Base-by-base conservation (phyloP, 306 rosid genomes). In the Corylus heterophylla region DNA sequence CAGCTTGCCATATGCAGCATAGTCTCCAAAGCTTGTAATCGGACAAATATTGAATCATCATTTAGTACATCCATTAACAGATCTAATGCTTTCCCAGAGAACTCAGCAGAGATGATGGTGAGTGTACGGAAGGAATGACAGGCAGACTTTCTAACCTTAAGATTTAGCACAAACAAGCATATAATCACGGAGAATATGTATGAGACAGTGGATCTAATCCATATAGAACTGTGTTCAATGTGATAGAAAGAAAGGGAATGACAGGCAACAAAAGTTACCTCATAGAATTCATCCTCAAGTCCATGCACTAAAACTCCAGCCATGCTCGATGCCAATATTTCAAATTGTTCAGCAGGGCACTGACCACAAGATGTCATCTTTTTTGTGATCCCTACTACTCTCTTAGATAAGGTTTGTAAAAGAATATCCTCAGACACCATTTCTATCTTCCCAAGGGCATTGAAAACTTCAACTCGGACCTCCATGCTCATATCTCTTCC, bases 301-400 rank as follows among this genome's bases (percentile, higher is more conserved):
- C 98, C 98, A 86, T 94, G 98, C 79, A 94, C 79, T 31, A 91
- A 66, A 78, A 92, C 92, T 71, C 97, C 98, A 20, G 98, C 98
- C 48, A 84, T 92, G 78, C 75, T 86, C 35, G 80, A 78, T 50
- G 92, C 88, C 69, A 84, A 76, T 74, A 29, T 44, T 56, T 74
- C 83, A 79, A 86, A 80, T 82, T 88, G 92, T 79, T 86, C 93
- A 42, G 84, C 75, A 16, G 79, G 54, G 81, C 45, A 73, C 80
- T 73, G 89, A 76, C 74, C 88, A 81, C 73, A 39, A 64, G 82
- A 74, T 79, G 62, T 86, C 83, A 50, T 88, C 72, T 72, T 84
- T 80, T 91, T 94, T 52, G 54, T 82, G 66, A 50, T 54, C 47
- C 56, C 88, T 47, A 76, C 59, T 71, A 94, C 90, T 89, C 84